These are phyloP conservation scores for Astragalus glycyphyllos DNA, from an alignment of 306 rosid genomes.

Conservation along the genomic window DNA sequence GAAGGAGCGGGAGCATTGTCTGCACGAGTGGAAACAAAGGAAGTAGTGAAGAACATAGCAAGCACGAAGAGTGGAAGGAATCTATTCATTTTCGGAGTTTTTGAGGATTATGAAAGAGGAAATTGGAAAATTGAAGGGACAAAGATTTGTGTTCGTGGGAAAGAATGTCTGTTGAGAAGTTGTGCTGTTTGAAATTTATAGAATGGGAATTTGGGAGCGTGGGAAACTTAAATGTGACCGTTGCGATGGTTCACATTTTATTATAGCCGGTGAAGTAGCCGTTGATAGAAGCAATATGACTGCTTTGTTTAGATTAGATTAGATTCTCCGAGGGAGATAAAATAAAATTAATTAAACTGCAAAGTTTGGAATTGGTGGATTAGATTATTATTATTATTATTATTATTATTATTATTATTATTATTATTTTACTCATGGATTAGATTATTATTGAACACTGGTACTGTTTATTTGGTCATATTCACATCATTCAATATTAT, in stretches of 20 bases:
- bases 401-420: no score
- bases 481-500: no score
- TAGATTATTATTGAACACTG: no score
- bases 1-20: conserved; percentile 76
- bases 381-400: conserved; percentile 21
- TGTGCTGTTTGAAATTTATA: conserved; percentile 41
- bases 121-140: neutral
- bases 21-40: conserved; percentile 39
- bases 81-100: conserved; percentile 42
- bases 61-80: conserved; percentile 43
- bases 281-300: conserved; percentile 49
- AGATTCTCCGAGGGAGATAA: conserved; percentile 2
- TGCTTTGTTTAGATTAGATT: conserved; percentile 15
- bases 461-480: no score
- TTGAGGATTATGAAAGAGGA: conserved; percentile 11
- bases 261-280: conserved; percentile 60
- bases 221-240: conserved; percentile 58
- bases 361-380: conserved; percentile 20
- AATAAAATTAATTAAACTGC: neutral
- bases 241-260: conserved; percentile 54
- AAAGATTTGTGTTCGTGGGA: neutral
- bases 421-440: no score
- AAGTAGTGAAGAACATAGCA: conserved; percentile 35
- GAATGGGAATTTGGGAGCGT: neutral
- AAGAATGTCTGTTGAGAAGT: neutral